These are phyloP conservation scores for Corylus americana DNA, from an alignment of 306 rosid species.

Conservation along the genomic window DNA sequence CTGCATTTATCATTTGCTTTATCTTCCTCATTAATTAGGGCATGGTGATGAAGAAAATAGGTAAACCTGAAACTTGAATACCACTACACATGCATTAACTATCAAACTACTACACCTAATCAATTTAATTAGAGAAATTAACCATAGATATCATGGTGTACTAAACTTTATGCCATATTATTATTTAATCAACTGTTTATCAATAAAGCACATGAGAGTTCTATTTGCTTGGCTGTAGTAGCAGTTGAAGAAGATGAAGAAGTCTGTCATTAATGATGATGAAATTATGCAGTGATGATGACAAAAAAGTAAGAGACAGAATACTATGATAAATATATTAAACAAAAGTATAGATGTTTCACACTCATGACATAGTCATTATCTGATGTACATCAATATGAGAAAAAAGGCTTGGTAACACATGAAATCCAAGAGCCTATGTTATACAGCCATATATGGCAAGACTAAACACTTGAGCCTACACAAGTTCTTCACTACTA, in stretches of 20 bases:
- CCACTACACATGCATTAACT: neutral
- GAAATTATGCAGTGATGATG: neutral
- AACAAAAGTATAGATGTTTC: conserved; percentile 6
- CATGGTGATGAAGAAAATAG: neutral
- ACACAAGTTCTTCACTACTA: neutral
- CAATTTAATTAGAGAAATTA: neutral
- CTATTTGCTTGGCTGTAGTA: no score
- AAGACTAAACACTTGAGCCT: conserved; percentile 23
- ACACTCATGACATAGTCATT: conserved; percentile 14
- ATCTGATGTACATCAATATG: conserved; percentile 14
- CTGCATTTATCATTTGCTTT: neutral
- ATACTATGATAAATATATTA: neutral
- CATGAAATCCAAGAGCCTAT: neutral
- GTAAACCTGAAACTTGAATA: neutral
- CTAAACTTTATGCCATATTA: neutral
- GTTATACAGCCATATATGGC: conserved; percentile 10
- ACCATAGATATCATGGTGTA: neutral
- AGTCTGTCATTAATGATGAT: neutral
- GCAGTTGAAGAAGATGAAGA: neutral
- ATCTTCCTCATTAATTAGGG: neutral
- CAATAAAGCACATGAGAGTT: neutral
- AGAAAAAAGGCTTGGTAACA: neutral
- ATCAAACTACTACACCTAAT: neutral
- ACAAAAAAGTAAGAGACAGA: neutral
- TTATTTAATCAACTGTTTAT: neutral